Evolutionary conservation across 768 basidiomycete genomes (phyloP).

Genomic region (Phlebiopsis gigantea): DNA sequence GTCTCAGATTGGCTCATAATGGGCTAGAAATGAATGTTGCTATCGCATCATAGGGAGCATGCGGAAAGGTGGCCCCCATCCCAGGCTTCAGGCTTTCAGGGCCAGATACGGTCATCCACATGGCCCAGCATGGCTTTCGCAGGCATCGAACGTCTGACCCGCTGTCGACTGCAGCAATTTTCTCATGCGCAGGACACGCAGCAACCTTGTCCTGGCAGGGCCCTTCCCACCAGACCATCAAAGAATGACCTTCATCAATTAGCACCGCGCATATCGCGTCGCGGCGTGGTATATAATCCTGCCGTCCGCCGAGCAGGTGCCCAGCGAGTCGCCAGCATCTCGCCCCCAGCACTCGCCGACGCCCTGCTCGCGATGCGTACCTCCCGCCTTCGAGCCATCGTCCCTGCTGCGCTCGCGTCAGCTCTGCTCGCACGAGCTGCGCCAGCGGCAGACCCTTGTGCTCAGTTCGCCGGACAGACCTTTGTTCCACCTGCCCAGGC

Average conservation of each 20-base stretch:
- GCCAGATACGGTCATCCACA: no score
- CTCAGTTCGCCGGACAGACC: slow-evolving; percentile 28
- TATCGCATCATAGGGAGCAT: no score
- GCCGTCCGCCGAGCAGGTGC: not conserved
- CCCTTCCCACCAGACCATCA: not conserved
- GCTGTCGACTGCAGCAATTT: no score
- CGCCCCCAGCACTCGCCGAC: not conserved
- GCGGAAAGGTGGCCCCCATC: no score
- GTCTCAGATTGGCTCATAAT: no score
- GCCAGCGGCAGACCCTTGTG: slow-evolving; percentile 27
- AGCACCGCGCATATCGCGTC: not conserved
- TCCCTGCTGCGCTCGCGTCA: not conserved
- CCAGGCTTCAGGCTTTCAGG: no score
- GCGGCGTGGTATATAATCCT: not conserved
- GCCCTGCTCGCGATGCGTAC: not conserved
- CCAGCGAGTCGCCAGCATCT: not conserved
- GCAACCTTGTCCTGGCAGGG: not conserved
- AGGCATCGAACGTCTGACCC: no score
- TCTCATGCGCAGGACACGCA: not conserved
- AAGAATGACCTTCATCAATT: not conserved
- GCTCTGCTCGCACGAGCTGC: not conserved
- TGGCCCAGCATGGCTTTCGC: no score
- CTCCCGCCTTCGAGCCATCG: not conserved
- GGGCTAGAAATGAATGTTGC: no score
- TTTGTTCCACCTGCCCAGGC: slow-evolving; percentile 50